Evolutionary conservation across 768 basidiomycete species (phyloP).

Genomic region (Coprinopsis marcescibilis): DNA sequence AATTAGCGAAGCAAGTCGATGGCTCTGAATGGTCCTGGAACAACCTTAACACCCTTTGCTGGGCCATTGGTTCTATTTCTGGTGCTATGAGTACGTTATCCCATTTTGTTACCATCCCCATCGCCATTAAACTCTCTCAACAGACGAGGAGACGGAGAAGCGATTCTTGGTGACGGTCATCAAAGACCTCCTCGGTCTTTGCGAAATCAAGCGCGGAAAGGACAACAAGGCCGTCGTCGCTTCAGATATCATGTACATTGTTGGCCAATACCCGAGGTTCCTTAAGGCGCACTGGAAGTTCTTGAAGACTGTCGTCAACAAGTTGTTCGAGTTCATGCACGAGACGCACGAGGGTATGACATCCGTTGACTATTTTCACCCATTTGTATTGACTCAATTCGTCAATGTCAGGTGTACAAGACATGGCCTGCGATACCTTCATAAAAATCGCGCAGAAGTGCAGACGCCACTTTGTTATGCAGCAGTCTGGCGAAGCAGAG

Average conservation of each 20-base stretch:
- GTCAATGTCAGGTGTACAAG: conserved; percentile 75
- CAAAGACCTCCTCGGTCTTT: conserved; percentile 95
- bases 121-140: conserved; percentile 4
- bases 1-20: conserved; percentile 94
- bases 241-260: conserved; percentile 97
- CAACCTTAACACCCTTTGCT: conserved; percentile 97
- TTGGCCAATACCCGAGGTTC: conserved; percentile 98
- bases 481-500: conserved; percentile 93
- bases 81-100: conserved; percentile 91
- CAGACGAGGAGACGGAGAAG: conserved; percentile 98
- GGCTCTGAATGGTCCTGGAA: conserved; percentile 99
- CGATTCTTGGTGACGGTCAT: conserved; percentile 98
- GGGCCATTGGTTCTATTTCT: conserved; percentile 99
- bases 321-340: conserved; percentile 99
- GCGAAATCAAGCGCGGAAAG: conserved; percentile 98
- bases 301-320: conserved; percentile 99
- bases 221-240: conserved; percentile 99
- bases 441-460: conserved; percentile 99
- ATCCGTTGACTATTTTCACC: neutral
- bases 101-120: neutral
- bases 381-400: neutral
- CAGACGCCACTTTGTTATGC: conserved; percentile 96
- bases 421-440: conserved; percentile 99
- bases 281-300: conserved; percentile 99
- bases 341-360: conserved; percentile 91